Base-by-base conservation (phyloP, 78 protist species). In the Planoprotostelium fungivorum region DNA sequence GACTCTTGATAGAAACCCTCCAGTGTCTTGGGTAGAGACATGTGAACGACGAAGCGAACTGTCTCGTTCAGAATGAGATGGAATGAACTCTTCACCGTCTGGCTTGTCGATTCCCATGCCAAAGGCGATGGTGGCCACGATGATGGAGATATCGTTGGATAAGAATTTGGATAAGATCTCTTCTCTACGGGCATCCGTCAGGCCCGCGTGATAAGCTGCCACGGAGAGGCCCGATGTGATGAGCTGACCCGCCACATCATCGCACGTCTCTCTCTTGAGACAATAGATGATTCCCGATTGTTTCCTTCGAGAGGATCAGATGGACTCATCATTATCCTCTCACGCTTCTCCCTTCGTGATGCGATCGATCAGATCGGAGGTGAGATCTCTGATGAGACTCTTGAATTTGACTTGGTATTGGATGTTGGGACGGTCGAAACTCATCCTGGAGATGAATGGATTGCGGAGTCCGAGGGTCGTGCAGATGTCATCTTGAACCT, bases 71-170 rank as follows among this genome's bases (percentile, higher is more conserved):
- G 86, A 29, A 83, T 83, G 35, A 91, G 38, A 34, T 97, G 84
- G 99, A 23, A 98, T 86, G 87, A 98, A 94, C 83, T 94, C 93
- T 0, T 98, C 95, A 35, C 96, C 97, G 39, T 97, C 98, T 0
- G 96, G 96, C 39, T 97, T 97, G 95, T 97, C 96, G 38, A 97
- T 96, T 36, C 99, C 99, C 99, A 98, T 97, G 29, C 99, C 99
- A 89, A 98, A 98, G 0, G 99, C 98, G 38, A 98, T 96, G 28
- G 99, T 98, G 29, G 99, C 99, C 36, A 91, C 94, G 0, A 98
- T 89, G 1, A 98, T 90, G 28, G 38, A 89, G 0, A 87, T n/a
- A 5, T 29, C n/a, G 38, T 93, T 96, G 1, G 29, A n/a, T 35
- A 90, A 23, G 95, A 97, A 98, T 34, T 85, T 83, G 9, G 25